Conservation (phyloP, 352 stramenopile species). For the Phytophthora pini region DNA sequence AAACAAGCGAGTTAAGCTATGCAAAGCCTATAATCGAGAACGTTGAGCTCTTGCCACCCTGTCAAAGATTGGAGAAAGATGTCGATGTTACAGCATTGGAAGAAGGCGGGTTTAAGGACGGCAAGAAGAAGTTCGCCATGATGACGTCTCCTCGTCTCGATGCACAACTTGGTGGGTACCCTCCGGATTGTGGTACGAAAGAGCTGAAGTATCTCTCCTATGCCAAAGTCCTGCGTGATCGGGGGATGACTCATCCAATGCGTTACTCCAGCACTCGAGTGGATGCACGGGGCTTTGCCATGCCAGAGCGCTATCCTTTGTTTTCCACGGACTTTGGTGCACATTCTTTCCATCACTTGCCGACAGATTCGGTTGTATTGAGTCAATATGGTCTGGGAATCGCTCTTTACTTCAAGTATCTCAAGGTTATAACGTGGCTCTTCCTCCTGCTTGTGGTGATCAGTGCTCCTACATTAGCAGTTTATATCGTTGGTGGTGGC, state of each 20-base stretch:
- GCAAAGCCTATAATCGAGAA: conserved; percentile 27
- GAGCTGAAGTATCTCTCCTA: conserved; percentile 83
- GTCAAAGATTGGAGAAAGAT: conserved; percentile 9
- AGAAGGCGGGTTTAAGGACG: conserved; percentile 21
- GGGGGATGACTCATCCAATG: conserved; percentile 78
- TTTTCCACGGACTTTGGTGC: conserved; percentile 78
- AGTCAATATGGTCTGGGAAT: conserved; percentile 83
- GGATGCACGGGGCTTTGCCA: conserved; percentile 60
- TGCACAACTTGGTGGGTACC: conserved; percentile 72
- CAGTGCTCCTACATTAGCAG: conserved; percentile 59
- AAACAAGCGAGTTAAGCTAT: conserved; percentile 36
- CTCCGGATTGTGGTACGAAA: conserved; percentile 75
- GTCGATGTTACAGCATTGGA: conserved; percentile 26
- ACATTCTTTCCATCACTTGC: conserved; percentile 76
- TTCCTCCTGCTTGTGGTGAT: conserved; percentile 81
- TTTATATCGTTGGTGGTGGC: conserved; percentile 75
- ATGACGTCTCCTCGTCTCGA: conserved; percentile 54
- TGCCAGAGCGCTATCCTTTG: conserved; percentile 62
- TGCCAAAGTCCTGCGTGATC: conserved; percentile 77
- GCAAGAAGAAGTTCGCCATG: conserved; percentile 18
- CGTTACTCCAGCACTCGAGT: conserved; percentile 64
- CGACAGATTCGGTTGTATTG: conserved; percentile 77
- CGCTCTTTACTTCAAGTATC: conserved; percentile 88
- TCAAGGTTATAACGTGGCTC: conserved; percentile 87
- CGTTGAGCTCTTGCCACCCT: conserved; percentile 9